A percentile compares a stretch with the other conserved stretches of the same genome.
These are phyloP conservation scores for Hansfordia pulvinata DNA, from an alignment of 2,329 filamentous ascomycete species.

Conservation along the genomic window DNA sequence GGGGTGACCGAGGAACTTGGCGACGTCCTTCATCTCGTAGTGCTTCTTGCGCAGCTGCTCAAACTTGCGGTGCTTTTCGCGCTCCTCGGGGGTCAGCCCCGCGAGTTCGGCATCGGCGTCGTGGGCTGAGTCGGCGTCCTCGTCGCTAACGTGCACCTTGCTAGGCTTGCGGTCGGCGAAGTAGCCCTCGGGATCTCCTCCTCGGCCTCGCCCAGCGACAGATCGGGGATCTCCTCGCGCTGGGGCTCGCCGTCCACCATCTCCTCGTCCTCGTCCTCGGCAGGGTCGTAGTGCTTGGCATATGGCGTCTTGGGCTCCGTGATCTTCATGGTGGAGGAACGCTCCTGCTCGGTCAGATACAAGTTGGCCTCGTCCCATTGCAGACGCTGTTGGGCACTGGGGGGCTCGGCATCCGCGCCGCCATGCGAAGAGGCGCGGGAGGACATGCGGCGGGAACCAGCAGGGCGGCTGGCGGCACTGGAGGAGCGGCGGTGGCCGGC, in stretches of 20 bases:
- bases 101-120: slow-evolving; percentile 40
- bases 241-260: slow-evolving; percentile 36
- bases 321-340: slow-evolving; percentile 95
- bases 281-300: slow-evolving; percentile 79
- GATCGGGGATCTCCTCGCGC: slow-evolving; percentile 73
- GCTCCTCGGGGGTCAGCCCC: slow-evolving; percentile 55
- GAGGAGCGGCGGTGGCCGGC: slow-evolving; percentile 79
- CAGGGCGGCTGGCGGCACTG: slow-evolving; percentile 50
- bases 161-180: slow-evolving; percentile 23
- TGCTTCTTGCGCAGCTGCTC: slow-evolving; percentile 89
- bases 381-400: slow-evolving; percentile 60
- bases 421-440: slow-evolving; percentile 28
- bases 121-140: slow-evolving; percentile 39
- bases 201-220: slow-evolving; percentile 89
- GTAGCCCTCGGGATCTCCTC: slow-evolving; percentile 44
- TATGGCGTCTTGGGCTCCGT: slow-evolving; percentile 97
- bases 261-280: slow-evolving; percentile 70
- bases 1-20: slow-evolving; percentile 68
- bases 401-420: slow-evolving; percentile 35
- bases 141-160: slow-evolving; percentile 70
- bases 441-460: slow-evolving; percentile 46
- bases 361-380: slow-evolving; percentile 99
- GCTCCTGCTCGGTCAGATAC: slow-evolving; percentile 93
- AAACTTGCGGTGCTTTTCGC: slow-evolving; percentile 84
- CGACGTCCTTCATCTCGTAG: slow-evolving; percentile 97